These are phyloP conservation scores for Beta lomatogona DNA, from an alignment of 179 eudicot species.

Conservation along the genomic window DNA sequence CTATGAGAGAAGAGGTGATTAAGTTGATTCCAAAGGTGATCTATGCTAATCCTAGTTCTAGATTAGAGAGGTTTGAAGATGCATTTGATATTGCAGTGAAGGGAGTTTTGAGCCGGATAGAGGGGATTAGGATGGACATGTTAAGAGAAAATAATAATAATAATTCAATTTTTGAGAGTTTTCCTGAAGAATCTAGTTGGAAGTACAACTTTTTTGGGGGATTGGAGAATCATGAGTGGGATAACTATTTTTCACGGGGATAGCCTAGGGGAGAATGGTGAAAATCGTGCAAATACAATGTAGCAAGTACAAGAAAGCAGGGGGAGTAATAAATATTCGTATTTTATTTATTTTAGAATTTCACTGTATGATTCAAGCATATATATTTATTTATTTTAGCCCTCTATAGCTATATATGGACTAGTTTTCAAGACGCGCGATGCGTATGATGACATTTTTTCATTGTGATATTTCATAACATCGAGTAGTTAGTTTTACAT, in stretches of 20 bases:
- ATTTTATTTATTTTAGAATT: background rate
- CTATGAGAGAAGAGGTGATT: constrained; percentile 51
- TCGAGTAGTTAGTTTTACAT: too few species aligned
- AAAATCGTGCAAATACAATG: too few species aligned
- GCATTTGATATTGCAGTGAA: constrained; percentile 35
- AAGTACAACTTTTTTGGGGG: constrained; percentile 27
- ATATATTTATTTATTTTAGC: background rate
- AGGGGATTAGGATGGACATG: constrained; percentile 2
- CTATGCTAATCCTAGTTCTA: constrained; percentile 37
- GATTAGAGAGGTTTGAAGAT: constrained; percentile 26
- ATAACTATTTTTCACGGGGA: constrained; percentile 17
- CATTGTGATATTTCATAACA: too few species aligned
- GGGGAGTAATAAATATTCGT: background rate
- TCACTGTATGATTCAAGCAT: background rate
- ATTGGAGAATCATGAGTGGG: constrained; percentile 29
- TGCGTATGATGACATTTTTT: too few species aligned
- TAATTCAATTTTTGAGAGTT: constrained; percentile 7
- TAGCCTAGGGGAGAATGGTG: background rate
- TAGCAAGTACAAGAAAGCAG: background rate
- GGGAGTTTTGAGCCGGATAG: constrained; percentile 27
- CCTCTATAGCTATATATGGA: too few species aligned
- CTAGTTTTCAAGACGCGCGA: too few species aligned
- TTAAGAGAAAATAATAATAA: constrained; percentile 1
- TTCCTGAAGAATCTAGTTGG: constrained; percentile 30
- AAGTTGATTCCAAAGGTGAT: constrained; percentile 43